Conservation (phyloP, 2,329 filamentous ascomycete genomes). For the Nemania abortiva region DNA sequence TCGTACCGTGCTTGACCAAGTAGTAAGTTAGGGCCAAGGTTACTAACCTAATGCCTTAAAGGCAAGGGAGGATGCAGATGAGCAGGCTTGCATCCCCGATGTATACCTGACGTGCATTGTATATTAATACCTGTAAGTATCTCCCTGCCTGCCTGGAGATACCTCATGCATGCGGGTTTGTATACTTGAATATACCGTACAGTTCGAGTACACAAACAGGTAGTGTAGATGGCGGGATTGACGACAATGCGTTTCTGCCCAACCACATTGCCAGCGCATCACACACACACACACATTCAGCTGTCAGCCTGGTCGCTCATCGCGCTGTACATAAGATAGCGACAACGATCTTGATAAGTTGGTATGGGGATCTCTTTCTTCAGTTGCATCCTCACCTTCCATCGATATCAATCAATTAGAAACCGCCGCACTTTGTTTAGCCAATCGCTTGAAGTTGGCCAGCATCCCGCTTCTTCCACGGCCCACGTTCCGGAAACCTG, state of each 20-base stretch:
- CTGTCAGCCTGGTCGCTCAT: conserved; percentile 38
- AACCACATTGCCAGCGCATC: conserved; percentile 54
- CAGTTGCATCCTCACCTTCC: conserved; percentile 27
- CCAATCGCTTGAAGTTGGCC: conserved; percentile 22
- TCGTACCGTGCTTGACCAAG: conserved; percentile 3
- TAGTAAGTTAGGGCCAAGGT: conserved; percentile 3
- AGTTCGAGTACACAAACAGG: neutral
- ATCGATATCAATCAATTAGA: conserved; percentile 22
- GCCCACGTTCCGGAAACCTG: conserved; percentile 32
- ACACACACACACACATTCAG: conserved; percentile 40
- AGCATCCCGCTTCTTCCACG: conserved; percentile 27
- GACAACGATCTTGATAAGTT: conserved; percentile 27
- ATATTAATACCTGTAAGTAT: neutral
- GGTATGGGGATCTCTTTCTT: conserved; percentile 29
- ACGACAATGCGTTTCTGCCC: conserved; percentile 47
- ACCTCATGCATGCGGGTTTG: neutral
- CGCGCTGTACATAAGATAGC: conserved; percentile 23
- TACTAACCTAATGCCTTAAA: conserved; percentile 5
- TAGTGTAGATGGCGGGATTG: conserved; percentile 18
- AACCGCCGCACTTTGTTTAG: conserved; percentile 19
- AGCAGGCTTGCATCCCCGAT: conserved; percentile 5
- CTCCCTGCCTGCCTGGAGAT: neutral
- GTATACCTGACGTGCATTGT: conserved; percentile 23
- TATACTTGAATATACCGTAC: neutral
- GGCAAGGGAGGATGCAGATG: neutral